A percentile compares a stretch with the other conserved stretches of the same genome.
Evolutionary conservation across 768 basidiomycete genomes (phyloP).

Genomic region (Hericium alpestre): DNA sequence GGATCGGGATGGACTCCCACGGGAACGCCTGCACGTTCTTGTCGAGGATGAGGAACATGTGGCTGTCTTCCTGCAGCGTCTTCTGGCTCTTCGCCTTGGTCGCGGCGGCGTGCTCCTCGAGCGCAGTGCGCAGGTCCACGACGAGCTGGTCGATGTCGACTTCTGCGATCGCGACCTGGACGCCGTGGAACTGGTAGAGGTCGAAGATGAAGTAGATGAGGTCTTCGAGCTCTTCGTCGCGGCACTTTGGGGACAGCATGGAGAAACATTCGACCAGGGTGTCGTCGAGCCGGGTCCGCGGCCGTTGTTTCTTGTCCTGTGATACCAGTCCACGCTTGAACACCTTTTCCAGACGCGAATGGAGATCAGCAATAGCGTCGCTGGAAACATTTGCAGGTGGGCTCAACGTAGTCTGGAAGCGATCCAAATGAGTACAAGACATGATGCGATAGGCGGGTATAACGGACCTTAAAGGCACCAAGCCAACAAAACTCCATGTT

Average conservation of each 20-base stretch:
- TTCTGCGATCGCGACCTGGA: conserved; percentile 81
- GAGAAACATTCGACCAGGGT: conserved; percentile 79
- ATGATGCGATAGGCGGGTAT: no score
- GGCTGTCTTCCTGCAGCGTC: conserved; percentile 38
- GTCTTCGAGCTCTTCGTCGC: conserved; percentile 93
- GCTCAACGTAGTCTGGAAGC: conserved; percentile 49
- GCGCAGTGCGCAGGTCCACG: conserved; percentile 64
- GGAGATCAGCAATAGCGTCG: conserved; percentile 44
- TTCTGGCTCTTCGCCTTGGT: conserved; percentile 15
- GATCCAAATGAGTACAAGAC: no score
- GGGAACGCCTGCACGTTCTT: conserved; percentile 82
- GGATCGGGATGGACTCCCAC: conserved; percentile 88
- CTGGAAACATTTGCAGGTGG: conserved; percentile 31
- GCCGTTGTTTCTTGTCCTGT: conserved; percentile 46
- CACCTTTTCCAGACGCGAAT: conserved; percentile 61
- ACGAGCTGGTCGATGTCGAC: conserved; percentile 87
- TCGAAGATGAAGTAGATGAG: conserved; percentile 89
- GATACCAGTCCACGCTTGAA: conserved; percentile 55
- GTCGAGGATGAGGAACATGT: conserved; percentile 83
- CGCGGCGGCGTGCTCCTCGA: conserved; percentile 61
- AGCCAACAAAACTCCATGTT: conserved; percentile 96
- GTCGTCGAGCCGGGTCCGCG: conserved; percentile 52
- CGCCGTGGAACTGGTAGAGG: conserved; percentile 87
- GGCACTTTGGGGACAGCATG: conserved; percentile 67
- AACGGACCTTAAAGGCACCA: conserved; percentile 85